phyloP scores from a whole-genome alignment of 176 grass and related monocot species.

The Hyparrhenia diplandra region DNA sequence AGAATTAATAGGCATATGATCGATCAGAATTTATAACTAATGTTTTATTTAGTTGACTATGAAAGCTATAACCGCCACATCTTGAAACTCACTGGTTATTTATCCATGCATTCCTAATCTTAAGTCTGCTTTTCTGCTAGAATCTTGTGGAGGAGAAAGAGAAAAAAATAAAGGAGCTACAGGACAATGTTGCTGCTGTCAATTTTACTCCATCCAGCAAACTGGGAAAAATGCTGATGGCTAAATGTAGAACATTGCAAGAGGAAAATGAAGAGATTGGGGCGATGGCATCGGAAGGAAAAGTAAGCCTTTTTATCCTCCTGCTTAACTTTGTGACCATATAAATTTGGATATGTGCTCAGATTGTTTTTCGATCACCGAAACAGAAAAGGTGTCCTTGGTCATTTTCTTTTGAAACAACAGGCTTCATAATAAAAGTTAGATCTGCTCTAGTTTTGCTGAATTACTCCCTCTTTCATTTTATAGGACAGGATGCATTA shows the following conservation, averaged over 20 bases:
- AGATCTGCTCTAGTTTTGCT: background rate
- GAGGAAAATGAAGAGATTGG: constrained; percentile 99
- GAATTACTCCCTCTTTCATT: background rate
- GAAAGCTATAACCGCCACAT: too few species aligned
- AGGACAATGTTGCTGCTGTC: constrained; percentile 95
- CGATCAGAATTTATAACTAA: too few species aligned
- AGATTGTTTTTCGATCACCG: background rate
- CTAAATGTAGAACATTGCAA: constrained; percentile 93
- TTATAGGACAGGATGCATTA: background rate
- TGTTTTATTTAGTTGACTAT: too few species aligned
- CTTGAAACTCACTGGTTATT: background rate
- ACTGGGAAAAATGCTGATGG: constrained; percentile 92
- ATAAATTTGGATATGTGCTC: background rate
- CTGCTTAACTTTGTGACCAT: background rate
- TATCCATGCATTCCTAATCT: background rate
- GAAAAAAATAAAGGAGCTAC: constrained; percentile 97
- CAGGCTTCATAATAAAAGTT: background rate
- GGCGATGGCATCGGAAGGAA: constrained; percentile 99
- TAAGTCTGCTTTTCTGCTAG: constrained; percentile 36
- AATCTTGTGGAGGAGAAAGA: constrained; percentile 94
- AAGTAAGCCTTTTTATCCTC: constrained; percentile 40
- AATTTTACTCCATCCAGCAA: constrained; percentile 97
- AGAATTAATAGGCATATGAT: too few species aligned
- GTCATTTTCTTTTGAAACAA: background rate
- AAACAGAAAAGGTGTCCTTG: background rate